A percentile compares a stretch with the other conserved stretches of the same genome.
phyloP scores from a whole-genome alignment of 2,329 filamentous ascomycete species.

The Neodidymelliopsis sp. region DNA sequence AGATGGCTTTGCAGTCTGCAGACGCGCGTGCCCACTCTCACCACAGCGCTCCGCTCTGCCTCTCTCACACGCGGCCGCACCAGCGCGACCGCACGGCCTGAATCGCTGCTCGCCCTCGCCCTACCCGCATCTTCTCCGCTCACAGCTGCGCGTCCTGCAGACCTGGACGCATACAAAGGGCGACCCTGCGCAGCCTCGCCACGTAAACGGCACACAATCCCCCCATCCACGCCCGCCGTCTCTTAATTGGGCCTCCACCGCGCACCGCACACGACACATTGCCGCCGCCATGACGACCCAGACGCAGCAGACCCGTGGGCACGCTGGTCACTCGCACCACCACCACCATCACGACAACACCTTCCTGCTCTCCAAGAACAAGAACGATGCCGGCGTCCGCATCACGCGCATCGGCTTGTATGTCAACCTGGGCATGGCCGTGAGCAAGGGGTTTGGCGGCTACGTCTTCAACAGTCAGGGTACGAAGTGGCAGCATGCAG shows the following conservation, averaged over 20 bases:
- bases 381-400: constrained; percentile 89
- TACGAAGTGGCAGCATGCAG: constrained; percentile 19
- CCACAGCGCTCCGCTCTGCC: constrained; percentile 34
- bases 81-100: constrained; percentile 29
- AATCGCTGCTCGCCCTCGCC: constrained; percentile 15
- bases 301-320: constrained; percentile 39
- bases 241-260: constrained; percentile 44
- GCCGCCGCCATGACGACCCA: constrained; percentile 39
- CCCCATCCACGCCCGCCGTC: constrained; percentile 15
- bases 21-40: constrained; percentile 32
- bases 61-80: constrained; percentile 24
- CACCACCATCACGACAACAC: constrained; percentile 87
- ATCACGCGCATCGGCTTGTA: constrained; percentile 90
- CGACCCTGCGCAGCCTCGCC: not conserved
- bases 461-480: constrained; percentile 92
- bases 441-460: constrained; percentile 90
- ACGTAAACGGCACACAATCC: constrained; percentile 13
- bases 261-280: constrained; percentile 42
- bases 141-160: constrained; percentile 42
- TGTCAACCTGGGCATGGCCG: constrained; percentile 92
- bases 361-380: constrained; percentile 81
- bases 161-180: constrained; percentile 39
- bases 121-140: constrained; percentile 8
- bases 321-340: constrained; percentile 63
- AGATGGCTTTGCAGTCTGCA: constrained; percentile 44